A percentile compares a stretch with the other conserved stretches of the same genome.
Evolutionary conservation across 768 basidiomycete genomes (phyloP).

Genomic region (Mycena metata): DNA sequence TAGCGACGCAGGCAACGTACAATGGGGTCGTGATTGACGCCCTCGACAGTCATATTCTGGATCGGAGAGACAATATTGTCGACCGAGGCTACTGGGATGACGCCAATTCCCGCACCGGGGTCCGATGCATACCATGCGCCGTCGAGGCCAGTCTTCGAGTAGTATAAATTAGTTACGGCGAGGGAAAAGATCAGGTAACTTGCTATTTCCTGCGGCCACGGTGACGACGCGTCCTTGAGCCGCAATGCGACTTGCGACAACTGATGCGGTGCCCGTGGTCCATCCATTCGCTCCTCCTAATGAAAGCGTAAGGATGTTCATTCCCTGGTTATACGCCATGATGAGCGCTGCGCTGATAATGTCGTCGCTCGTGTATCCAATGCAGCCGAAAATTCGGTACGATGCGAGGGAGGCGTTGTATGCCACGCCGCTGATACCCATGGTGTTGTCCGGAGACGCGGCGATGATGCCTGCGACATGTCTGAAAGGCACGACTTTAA

Average conservation of each 20-base stretch:
- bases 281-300: slow-evolving; percentile 64
- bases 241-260: slow-evolving; percentile 62
- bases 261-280: slow-evolving; percentile 57
- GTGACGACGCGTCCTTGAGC: slow-evolving; percentile 61
- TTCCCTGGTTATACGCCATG: slow-evolving; percentile 53
- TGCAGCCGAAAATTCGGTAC: slow-evolving; percentile 64
- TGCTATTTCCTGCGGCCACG: slow-evolving; percentile 60
- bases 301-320: slow-evolving; percentile 67
- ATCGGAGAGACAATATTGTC: slow-evolving; percentile 29
- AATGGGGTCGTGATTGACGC: slow-evolving; percentile 30
- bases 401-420: slow-evolving; percentile 56
- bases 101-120: slow-evolving; percentile 55
- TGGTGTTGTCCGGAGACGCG: slow-evolving; percentile 56
- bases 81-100: slow-evolving; percentile 51
- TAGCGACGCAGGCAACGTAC: slow-evolving; percentile 15
- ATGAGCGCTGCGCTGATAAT: slow-evolving; percentile 55
- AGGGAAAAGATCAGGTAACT: background rate
- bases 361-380: slow-evolving; percentile 52
- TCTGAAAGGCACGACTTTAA: slow-evolving; percentile 41
- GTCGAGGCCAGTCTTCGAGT: slow-evolving; percentile 46
- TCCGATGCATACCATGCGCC: slow-evolving; percentile 61
- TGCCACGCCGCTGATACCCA: slow-evolving; percentile 66
- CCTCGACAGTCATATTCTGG: slow-evolving; percentile 30
- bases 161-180: background rate
- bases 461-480: slow-evolving; percentile 58